These are phyloP conservation scores for Petrea volubilis DNA, from an alignment of 257 asterid genomes.

Conservation along the genomic window DNA sequence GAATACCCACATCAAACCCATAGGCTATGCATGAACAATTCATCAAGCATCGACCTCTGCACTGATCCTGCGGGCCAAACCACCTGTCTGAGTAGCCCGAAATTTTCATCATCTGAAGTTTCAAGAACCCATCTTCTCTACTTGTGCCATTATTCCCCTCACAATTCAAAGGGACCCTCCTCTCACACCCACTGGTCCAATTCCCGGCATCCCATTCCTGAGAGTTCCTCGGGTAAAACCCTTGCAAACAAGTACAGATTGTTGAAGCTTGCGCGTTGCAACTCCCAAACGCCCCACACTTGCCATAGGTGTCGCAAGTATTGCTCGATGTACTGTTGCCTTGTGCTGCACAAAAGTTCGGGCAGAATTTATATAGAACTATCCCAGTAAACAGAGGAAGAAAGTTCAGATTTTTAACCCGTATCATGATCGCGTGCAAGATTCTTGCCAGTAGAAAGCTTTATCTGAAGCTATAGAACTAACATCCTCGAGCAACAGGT, in stretches of 20 bases:
- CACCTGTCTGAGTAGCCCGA: constrained; percentile 40
- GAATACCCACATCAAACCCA: constrained; percentile 35
- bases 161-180: constrained; percentile 43
- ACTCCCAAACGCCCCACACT: constrained; percentile 54
- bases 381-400: background rate
- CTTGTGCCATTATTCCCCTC: constrained; percentile 12
- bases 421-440: constrained; percentile 14
- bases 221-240: constrained; percentile 42
- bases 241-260: constrained; percentile 55
- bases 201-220: constrained; percentile 55
- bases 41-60: constrained; percentile 39
- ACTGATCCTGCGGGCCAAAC: constrained; percentile 27
- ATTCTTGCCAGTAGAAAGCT: background rate
- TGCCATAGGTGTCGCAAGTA: constrained; percentile 26
- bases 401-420: background rate
- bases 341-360: constrained; percentile 23
- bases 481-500: background rate
- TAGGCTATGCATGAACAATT: constrained; percentile 63
- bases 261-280: constrained; percentile 42
- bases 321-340: constrained; percentile 10
- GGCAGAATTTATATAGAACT: background rate
- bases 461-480: no score
- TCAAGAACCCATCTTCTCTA: constrained; percentile 45
- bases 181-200: constrained; percentile 58
- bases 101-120: constrained; percentile 39